These are phyloP conservation scores for Flagelloscypha sp. DNA, from an alignment of 768 basidiomycete species.

Conservation along the genomic window DNA sequence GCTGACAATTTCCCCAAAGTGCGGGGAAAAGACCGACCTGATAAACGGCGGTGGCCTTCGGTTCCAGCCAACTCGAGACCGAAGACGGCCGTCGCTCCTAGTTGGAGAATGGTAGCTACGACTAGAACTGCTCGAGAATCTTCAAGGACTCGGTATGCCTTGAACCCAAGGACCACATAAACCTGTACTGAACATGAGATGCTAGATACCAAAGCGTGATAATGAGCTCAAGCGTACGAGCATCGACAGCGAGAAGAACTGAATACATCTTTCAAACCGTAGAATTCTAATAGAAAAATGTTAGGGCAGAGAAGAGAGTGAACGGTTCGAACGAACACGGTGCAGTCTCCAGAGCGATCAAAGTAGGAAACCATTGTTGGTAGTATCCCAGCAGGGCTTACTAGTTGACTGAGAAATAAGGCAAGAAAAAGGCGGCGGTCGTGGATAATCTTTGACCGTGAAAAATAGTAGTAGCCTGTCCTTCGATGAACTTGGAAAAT, in stretches of 20 bases:
- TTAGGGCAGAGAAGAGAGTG: neutral
- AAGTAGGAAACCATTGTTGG: constrained; percentile 42
- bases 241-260: constrained; percentile 1
- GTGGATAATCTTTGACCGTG: constrained; percentile 48
- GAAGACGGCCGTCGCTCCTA: constrained; percentile 32
- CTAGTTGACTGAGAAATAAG: constrained; percentile 45
- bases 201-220: neutral
- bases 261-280: neutral
- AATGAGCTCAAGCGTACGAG: constrained; percentile 1
- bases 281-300: constrained; percentile 25
- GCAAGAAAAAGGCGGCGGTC: constrained; percentile 51
- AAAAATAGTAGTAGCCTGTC: constrained; percentile 46
- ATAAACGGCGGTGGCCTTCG: constrained; percentile 33
- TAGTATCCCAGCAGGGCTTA: constrained; percentile 37
- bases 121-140: constrained; percentile 46
- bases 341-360: constrained; percentile 31
- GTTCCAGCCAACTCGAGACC: constrained; percentile 32
- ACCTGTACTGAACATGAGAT: constrained; percentile 29
- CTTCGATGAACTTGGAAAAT: no score
- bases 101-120: constrained; percentile 33
- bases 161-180: constrained; percentile 54
- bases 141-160: constrained; percentile 58
- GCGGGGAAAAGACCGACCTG: constrained; percentile 29
- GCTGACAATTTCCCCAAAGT: neutral
- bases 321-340: constrained; percentile 29